Evolutionary conservation across 139 green algal genomes (phyloP).

Genomic region (Ettlia oleoabundans): DNA sequence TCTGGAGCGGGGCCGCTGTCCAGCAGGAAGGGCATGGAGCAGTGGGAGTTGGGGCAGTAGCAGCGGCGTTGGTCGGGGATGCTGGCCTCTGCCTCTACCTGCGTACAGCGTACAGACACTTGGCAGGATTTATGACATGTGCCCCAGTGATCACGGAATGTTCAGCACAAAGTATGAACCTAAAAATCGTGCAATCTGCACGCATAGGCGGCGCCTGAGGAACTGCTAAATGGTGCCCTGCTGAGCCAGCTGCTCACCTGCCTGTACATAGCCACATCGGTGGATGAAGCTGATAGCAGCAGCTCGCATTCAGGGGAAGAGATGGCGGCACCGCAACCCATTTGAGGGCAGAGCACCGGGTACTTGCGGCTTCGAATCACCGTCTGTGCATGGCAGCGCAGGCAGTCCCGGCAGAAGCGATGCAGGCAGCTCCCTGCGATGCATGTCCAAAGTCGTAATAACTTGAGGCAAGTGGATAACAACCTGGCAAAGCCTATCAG

Average conservation of each 20-base stretch:
- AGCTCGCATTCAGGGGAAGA: slow-evolving; percentile 22
- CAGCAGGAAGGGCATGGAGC: slow-evolving; percentile 31
- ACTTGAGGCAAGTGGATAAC: too few relatives aligned
- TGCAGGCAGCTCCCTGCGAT: slow-evolving; percentile 33
- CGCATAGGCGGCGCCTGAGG: too few relatives aligned
- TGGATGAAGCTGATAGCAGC: slow-evolving; percentile 1
- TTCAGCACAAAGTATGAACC: too few relatives aligned
- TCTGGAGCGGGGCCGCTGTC: slow-evolving; percentile 39
- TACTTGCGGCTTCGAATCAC: slow-evolving; percentile 31
- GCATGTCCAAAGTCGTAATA: too few relatives aligned
- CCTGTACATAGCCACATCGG: slow-evolving; percentile 1
- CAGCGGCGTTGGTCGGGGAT: slow-evolving; percentile 19
- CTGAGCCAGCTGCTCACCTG: too few relatives aligned
- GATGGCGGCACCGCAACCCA: slow-evolving; percentile 1
- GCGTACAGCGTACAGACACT: background rate
- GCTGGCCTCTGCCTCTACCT: slow-evolving; percentile 36
- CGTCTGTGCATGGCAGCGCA: slow-evolving; percentile 40
- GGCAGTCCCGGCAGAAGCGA: slow-evolving; percentile 50
- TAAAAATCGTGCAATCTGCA: too few relatives aligned
- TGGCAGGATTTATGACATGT: too few relatives aligned
- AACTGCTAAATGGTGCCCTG: too few relatives aligned
- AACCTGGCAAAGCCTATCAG: too few relatives aligned
- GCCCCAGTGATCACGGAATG: too few relatives aligned
- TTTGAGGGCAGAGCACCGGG: slow-evolving; percentile 42
- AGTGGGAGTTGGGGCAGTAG: slow-evolving; percentile 44